A percentile compares a stretch with the other conserved stretches of the same genome.
Conservation (phyloP, 495 filamentous ascomycete species). For the Monascus purpureus region DNA sequence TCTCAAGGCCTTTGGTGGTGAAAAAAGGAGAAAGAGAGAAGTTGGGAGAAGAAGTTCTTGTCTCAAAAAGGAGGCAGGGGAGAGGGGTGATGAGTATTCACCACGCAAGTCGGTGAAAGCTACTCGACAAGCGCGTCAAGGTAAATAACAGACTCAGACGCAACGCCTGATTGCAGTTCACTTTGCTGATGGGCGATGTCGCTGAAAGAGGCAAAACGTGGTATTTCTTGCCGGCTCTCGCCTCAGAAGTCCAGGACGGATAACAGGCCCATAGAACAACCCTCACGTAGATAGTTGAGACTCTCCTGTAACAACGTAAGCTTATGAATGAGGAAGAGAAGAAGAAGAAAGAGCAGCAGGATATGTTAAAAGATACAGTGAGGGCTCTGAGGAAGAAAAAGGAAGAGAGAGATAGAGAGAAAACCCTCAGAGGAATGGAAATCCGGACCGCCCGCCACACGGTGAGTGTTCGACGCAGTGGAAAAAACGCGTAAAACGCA, state of each 20-base stretch:
- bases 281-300: background rate
- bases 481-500: too few relatives aligned
- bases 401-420: conserved; percentile 3
- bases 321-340: background rate
- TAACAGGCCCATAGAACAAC: background rate
- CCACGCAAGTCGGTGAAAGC: too few relatives aligned
- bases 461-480: too few relatives aligned
- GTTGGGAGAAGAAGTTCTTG: conserved; percentile 14
- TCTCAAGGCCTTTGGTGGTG: background rate
- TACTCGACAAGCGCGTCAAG: too few relatives aligned
- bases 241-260: background rate
- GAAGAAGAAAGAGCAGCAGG: conserved; percentile 1
- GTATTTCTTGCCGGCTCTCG: background rate
- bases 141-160: too few relatives aligned
- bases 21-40: conserved; percentile 15
- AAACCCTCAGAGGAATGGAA: conserved; percentile 1
- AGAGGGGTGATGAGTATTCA: background rate
- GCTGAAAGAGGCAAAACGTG: background rate
- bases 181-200: background rate
- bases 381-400: background rate
- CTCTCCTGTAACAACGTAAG: background rate
- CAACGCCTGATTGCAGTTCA: too few relatives aligned
- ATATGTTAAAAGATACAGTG: background rate
- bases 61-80: conserved; percentile 2
- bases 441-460: too few relatives aligned